Percentiles rank a stretch among this genome's conserved stretches.
Evolutionary conservation across 345 rosid genomes (phyloP).

Genomic region (Angophora floribunda): DNA sequence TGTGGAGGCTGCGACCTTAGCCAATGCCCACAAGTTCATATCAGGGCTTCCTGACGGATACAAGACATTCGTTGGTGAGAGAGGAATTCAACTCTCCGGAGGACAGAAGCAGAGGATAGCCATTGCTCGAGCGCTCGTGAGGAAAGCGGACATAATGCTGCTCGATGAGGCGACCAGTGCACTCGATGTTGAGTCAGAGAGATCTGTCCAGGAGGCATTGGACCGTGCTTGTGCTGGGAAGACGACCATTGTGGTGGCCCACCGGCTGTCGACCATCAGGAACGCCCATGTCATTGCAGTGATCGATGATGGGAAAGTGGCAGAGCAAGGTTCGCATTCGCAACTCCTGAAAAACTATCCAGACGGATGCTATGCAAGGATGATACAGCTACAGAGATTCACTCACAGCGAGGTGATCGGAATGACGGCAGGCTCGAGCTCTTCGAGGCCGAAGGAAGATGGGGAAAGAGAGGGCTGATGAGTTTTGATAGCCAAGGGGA

Average conservation of each 20-base stretch:
- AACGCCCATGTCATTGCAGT: slow-evolving; percentile 85
- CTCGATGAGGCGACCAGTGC: slow-evolving; percentile 98
- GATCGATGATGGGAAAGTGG: slow-evolving; percentile 90
- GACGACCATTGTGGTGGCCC: slow-evolving; percentile 88
- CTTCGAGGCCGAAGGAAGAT: slow-evolving; percentile 63
- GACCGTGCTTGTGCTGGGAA: slow-evolving; percentile 90
- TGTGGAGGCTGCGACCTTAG: slow-evolving; percentile 82
- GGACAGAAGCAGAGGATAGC: slow-evolving; percentile 95
- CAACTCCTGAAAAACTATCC: slow-evolving; percentile 76
- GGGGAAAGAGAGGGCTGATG: slow-evolving; percentile 35
- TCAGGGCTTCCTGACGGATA: slow-evolving; percentile 78
- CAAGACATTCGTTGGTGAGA: slow-evolving; percentile 78
- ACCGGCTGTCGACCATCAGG: slow-evolving; percentile 77
- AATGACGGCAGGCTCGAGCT: slow-evolving; percentile 73
- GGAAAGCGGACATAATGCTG: slow-evolving; percentile 85
- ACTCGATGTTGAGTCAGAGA: slow-evolving; percentile 86
- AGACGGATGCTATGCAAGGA: slow-evolving; percentile 80
- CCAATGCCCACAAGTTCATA: slow-evolving; percentile 87
- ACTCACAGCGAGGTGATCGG: slow-evolving; percentile 79
- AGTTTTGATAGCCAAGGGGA: background rate
- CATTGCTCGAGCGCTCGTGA: slow-evolving; percentile 69
- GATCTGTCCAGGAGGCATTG: slow-evolving; percentile 88
- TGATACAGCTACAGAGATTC: slow-evolving; percentile 96
- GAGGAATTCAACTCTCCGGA: slow-evolving; percentile 94
- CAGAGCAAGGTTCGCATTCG: slow-evolving; percentile 90